These are phyloP conservation scores for Persicaria tinctoria DNA, from an alignment of 148 eudicot genomes.

Conservation along the genomic window DNA sequence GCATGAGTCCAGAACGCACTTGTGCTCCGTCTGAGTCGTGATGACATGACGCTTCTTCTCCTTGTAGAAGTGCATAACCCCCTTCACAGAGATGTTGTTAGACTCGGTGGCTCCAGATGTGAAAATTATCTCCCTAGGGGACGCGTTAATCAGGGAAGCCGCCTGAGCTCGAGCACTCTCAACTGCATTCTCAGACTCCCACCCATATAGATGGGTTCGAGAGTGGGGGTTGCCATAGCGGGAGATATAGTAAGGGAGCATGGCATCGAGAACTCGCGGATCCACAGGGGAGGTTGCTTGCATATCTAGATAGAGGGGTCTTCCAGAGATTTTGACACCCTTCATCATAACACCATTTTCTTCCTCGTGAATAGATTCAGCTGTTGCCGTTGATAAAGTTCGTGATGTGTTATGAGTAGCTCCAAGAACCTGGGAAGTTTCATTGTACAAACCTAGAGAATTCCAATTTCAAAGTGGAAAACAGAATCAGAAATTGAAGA, in stretches of 20 bases:
- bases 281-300: conserved; percentile 92
- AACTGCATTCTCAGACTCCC: conserved; percentile 87
- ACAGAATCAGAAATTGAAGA: not conserved
- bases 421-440: conserved; percentile 15
- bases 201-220: conserved; percentile 86
- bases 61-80: conserved; percentile 61
- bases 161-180: conserved; percentile 57
- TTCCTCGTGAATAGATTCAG: conserved; percentile 9
- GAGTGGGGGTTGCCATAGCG: conserved; percentile 88
- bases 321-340: conserved; percentile 69
- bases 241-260: conserved; percentile 69
- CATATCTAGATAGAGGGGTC: conserved; percentile 89
- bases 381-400: conserved; percentile 30
- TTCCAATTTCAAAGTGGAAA: not conserved
- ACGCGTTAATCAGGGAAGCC: conserved; percentile 53
- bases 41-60: conserved; percentile 68
- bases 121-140: conserved; percentile 73
- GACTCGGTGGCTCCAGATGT: conserved; percentile 94
- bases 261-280: conserved; percentile 81
- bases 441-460: not conserved
- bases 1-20: conserved; percentile 91
- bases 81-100: conserved; percentile 80
- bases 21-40: conserved; percentile 93
- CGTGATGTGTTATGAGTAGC: not conserved
- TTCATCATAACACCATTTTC: conserved; percentile 39